Evolutionary conservation across 805 yeast genomes (phyloP), one percentile per base, ranked within the genome.

Genomic region (Saccharomycopsis microspora): DNA sequence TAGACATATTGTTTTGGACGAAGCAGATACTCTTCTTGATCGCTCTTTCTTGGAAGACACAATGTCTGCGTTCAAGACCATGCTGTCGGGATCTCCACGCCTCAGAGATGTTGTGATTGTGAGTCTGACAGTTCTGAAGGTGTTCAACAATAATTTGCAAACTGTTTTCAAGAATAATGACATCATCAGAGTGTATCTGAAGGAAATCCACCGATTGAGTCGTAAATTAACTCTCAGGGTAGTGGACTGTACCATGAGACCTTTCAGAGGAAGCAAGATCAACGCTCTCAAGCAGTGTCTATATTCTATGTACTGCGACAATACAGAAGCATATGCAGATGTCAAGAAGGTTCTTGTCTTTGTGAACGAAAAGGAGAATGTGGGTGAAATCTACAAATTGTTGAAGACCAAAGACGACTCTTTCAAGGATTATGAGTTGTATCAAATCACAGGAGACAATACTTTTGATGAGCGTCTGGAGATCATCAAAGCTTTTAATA

Each of bases 201-300:
- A 96, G 5, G 72, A 80, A 33, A 68, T 93, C 43, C 98, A 90
- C 63, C 80, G 82, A 58, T 66, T 93, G n/a, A 95, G 96, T 1
- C 72, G 76, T 42, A 75, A 78, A 37, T 76, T 89, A 49, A 81
- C 80, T 40, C 78, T 88, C 51, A 74, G 79, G 51, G 72, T 85
- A 4, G 76, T 90, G 37, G 90, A 90, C 62, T 85, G 93, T 0
- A 74, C 79, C 48, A 67, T 77, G 39, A 67, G 80, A 5, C 97
- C 97, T 1, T 93, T 81, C 60, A 80, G 80, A 57, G 93, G 95
- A 5, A 83, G 89, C 39, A 87, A 85, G 61, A 67, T 76, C 47
- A 81, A 87, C 57, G 95, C 95, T 4, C 67, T 88, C 50, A 93
- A 94, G 3, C 97, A 93, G 64, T 85, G 87, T 1, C 61, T 90